Base-by-base conservation (phyloP, 2,329 filamentous ascomycete species). In the Microdochium trichocladiopsis region DNA sequence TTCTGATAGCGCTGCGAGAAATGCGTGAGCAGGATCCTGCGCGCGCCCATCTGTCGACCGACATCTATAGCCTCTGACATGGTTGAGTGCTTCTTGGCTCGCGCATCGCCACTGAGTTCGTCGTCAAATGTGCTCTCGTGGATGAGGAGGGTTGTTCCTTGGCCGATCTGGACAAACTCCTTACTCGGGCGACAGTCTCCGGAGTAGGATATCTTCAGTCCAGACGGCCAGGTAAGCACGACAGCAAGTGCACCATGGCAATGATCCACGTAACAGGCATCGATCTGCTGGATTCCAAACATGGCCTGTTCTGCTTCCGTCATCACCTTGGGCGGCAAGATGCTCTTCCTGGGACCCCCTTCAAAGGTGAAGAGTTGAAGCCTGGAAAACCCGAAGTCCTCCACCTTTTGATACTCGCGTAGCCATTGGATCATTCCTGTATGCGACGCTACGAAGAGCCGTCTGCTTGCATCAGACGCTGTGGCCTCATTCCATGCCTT, bases 121-220 rank as follows among this genome's bases (percentile, higher is more conserved):
- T 96, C 90, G 60, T 94, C 90, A 64, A 99, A 97, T 0, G 94
- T 99, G 56, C 91, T 92, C 76, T 99, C 94, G 72, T 99, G 94
- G 52, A 99, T 83, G 4, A 96, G 81, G 6, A 99, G 78, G 14
- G 93, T 95, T 2, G 87, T 85, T 56, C 84, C 84, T 47, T 73
- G 72, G 47, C 89, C 95, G 50, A 93, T 87, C 12, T 69, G 59
- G 0, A 83, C 82, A 63, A 99, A 96, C 0, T 71, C 64, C 2
- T 71, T 61, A 3, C 83, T 90, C 0, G 94, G 94, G 6, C 94
- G 82, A 66, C 93, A 97, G 72, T 99, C 94, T 52, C 94, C 94
- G 4, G 90, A 95, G 72, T 96, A 99, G 47, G 90, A 90, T 53
- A 96, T 78, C 66, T 93, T 94, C 66, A 99, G 87, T 18, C 84